Base-by-base conservation (phyloP, 495 filamentous ascomycete genomes). In the Mytilinidion resinicola region DNA sequence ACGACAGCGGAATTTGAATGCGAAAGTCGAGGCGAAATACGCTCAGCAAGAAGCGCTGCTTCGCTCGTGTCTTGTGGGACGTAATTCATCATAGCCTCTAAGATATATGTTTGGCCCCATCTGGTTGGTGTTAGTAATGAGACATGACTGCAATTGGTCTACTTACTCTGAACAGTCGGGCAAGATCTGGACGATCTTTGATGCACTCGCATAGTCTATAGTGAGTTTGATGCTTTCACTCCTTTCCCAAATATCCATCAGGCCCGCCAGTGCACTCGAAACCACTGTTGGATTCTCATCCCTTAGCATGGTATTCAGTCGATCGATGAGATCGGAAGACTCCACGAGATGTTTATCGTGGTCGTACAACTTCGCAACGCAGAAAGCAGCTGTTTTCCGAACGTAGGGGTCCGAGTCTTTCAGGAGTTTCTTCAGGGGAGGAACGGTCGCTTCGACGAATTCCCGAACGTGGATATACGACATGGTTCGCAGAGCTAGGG, bases 71-170 rank as follows among this genome's bases (percentile, higher is more conserved):
- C 91, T 73, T 95, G 91, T 9, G 93, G 93, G 37, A 97, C 88
- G 73, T 99, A 97, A 14, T 90, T 91, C 90, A 96, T 99, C 59
- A 99, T 80, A 9, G 93, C 90, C 74, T 99, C 93, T 9, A 99
- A 82, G 56, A 99, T 99, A 69, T 99, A 99, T 41, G 91, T 95
- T 76, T 99, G 93, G 46, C 95, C 92, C 93, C 93, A 99, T 81
- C 91, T 95, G 60, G 12, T 49, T 25, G 10, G 10, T 17, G 3
- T 62, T 48, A 64, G 47, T 49, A 49, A 34, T 42, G 54, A 39
- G 19, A 10, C 19, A 11, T 19, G 4, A 0, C 6, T 38, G 47
- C 9, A 42, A n/a, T 3, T 42, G 25, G 20, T 44, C 0, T n/a
- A 78, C 87, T 53, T 80, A 96, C 89, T 99, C 93, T 15, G 95